Conservation (phyloP, 2,329 filamentous ascomycete genomes). For the Coniochaeta sp. region DNA sequence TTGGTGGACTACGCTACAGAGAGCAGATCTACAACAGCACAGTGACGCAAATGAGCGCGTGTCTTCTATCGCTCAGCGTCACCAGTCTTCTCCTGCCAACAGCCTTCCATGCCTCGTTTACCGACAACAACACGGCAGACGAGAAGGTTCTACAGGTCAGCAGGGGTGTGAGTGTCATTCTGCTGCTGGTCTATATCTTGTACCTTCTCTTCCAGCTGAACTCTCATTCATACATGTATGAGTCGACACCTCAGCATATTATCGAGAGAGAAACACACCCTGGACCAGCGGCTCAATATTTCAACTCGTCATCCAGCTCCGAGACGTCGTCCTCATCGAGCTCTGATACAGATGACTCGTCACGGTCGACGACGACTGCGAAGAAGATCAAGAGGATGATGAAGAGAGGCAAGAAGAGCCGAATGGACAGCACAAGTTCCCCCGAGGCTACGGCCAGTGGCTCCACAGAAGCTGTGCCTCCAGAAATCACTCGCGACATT, state of each 20-base stretch:
- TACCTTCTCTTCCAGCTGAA: conserved; percentile 74
- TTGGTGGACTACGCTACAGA: conserved; percentile 71
- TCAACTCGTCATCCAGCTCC: conserved; percentile 44
- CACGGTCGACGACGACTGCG: conserved; percentile 35
- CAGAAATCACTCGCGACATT: background rate
- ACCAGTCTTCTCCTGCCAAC: conserved; percentile 26
- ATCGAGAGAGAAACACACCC: conserved; percentile 57
- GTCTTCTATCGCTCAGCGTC: conserved; percentile 59
- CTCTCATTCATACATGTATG: conserved; percentile 60
- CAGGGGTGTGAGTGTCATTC: conserved; percentile 67
- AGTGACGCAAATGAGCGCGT: conserved; percentile 66
- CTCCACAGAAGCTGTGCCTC: background rate
- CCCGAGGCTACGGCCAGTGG: background rate
- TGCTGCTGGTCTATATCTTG: conserved; percentile 63
- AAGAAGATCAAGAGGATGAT: conserved; percentile 60
- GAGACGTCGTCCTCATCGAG: conserved; percentile 23
- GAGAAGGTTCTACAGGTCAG: conserved; percentile 62
- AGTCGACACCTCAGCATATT: conserved; percentile 61
- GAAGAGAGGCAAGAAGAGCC: conserved; percentile 52
- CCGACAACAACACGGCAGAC: conserved; percentile 46
- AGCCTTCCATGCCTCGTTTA: conserved; percentile 62
- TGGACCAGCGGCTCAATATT: conserved; percentile 58
- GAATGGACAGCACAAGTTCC: conserved; percentile 40
- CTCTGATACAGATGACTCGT: conserved; percentile 51
- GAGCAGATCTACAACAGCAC: conserved; percentile 60